Evolutionary conservation across 208 protist species (phyloP), one percentile per base, ranked within the genome.

Genomic region (Acanthamoeba divionensis): DNA sequence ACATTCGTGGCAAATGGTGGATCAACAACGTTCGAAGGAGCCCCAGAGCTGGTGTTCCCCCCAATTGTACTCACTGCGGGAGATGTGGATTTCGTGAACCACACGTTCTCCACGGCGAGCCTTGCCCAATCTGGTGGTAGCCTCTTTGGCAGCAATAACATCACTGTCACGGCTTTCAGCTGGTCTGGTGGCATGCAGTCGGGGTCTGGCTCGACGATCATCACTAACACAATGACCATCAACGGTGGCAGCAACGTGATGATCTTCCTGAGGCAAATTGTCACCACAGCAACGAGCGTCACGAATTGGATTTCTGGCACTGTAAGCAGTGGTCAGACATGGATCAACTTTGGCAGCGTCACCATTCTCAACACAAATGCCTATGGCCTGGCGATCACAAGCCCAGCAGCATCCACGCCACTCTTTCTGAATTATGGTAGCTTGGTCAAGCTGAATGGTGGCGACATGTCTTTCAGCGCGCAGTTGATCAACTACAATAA

Each of bases 51-150:
- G 48, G 18, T 54, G 24, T 83, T 57, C 48, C 73, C 73, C 33
- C 9, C 48, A 36, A 4, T 6, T 15, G 12, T 83, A 18, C 9
- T 8, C 73, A 24, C 65, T 26, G 5, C 48, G 10, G 66, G 31
- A 15, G 50, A 8, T 36, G 73, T 5, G 33, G 73, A 83, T 38
- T 83, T 83, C 48, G 31, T 62, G 52, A 83, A 83, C 73, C 57
- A 83, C 73, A 83, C 73, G 12, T 83, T 83, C 50, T 47, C 73
- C 41, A 2, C 65, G 48, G 21, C 48, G 31, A 55, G 47, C 26
- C 48, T 83, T 21, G 47, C 50, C 10, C 73, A 83, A 54, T 31
- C 41, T 54, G 73, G 48, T 38, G 73, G 73, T 29, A n/a, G 2
- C 13, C 73, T 83, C 41, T 45, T 36, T 0, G 48, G 73, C 50